Evolutionary conservation across 441 rosid genomes (phyloP), one percentile per base, ranked within the genome.

Genomic region (Capsella rubella): DNA sequence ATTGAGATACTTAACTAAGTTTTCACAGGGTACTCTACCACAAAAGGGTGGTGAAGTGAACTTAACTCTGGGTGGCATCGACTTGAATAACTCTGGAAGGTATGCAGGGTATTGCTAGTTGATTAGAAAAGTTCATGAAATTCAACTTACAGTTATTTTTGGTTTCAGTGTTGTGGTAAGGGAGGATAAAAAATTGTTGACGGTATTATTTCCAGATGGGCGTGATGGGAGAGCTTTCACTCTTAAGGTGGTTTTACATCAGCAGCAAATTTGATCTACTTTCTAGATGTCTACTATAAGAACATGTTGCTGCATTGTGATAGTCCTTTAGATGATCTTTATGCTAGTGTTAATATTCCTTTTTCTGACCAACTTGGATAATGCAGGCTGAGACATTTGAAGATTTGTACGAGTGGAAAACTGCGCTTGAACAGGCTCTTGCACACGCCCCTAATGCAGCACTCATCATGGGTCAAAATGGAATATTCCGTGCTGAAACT

Each of bases 151-250:
- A 40, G 7, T 73, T 67, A 39, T 40, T 71, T 43, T 54, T 8
- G 55, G 70, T 82, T 88, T 81, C 91, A 95, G 98, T 61, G 98
- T 95, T 73, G 97, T 93, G 80, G 96, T 93, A 51, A 86, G 98
- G 86, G 98, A 91, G 83, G 98, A 95, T 75, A 95, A 95, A 74
- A 95, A 91, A 69, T 80, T 95, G 73, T 74, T 95, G 80, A 95
- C 99, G 54, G 99, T 95, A 47, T 82, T 95, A 72, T 93, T 95
- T 82, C 99, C 99, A 69, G 98, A 95, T 86, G 99, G 99, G 74
- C 95, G 97, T 72, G 99, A 92, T 86, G 98, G 99, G 52, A 90
- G 99, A 84, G 99, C 98, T 62, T 92, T 95, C 82, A 95, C 98
- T 56, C 96, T 95, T 76, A 95, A 95, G 99, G 99, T 92, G 82